phyloP scores from a whole-genome alignment of 441 rosid species.

The Adansonia madagascariensis region DNA sequence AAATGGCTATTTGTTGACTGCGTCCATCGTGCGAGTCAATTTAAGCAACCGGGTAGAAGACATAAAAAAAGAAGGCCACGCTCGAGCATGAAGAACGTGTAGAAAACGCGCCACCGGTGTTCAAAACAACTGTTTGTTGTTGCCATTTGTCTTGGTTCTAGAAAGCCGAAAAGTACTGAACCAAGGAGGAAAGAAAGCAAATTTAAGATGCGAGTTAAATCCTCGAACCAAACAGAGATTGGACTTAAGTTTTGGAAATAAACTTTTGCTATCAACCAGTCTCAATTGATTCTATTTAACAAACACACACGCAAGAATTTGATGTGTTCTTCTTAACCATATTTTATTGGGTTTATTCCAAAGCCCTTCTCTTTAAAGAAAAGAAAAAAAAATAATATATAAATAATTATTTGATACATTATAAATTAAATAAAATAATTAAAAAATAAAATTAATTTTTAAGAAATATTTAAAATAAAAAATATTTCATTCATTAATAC shows the following conservation, averaged over 20 bases:
- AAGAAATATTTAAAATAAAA: too few species aligned
- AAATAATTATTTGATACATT: too few species aligned
- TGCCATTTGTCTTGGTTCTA: background rate
- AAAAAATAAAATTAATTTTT: too few species aligned
- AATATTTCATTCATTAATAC: too few species aligned
- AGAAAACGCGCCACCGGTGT: background rate
- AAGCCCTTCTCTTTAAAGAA: background rate
- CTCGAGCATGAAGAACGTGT: background rate
- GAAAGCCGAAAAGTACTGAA: background rate
- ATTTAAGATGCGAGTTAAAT: background rate
- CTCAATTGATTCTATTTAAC: background rate
- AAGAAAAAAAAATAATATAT: conserved; percentile 5
- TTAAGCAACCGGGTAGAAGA: background rate
- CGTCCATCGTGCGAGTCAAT: background rate
- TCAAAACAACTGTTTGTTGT: background rate
- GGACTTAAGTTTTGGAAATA: background rate
- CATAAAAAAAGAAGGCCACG: conserved; percentile 9
- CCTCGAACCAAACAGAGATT: conserved; percentile 6
- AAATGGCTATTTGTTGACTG: conserved; percentile 5
- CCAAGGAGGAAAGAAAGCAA: background rate
- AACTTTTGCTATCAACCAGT: background rate
- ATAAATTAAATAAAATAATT: too few species aligned
- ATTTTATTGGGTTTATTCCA: background rate
- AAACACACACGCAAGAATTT: background rate
- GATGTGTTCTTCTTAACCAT: background rate